Base-by-base conservation (phyloP, 2,329 filamentous ascomycete species). In the Pestalotiopsis sp. region DNA sequence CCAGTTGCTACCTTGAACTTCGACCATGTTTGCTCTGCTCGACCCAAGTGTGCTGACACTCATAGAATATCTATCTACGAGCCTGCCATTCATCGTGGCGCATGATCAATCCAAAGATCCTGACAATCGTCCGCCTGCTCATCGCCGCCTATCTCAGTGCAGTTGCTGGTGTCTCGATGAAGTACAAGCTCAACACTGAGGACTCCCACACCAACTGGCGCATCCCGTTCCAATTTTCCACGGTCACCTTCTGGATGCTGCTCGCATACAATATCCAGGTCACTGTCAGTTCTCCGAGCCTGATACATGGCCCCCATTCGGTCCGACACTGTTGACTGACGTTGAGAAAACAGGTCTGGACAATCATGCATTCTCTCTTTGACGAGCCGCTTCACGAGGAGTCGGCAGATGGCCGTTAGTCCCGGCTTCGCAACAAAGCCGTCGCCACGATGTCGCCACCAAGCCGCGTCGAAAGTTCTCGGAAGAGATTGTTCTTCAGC, bases 31-130 rank as follows among this genome's bases (percentile, higher is more conserved):
- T n/a, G 17, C 13, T 23, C n/a, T 27, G 45, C 25, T 60, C 25
- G 7, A 36, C 31, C 7, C 31, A 36, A 36, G 31, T 36, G 7
- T 13, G 36, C 14, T 59, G 39, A 59, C 55, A 4, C 17, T 4
- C 7, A 55, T 60, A 87, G 85, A 83, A 85, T 36, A 83, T 86
- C 14, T 87, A 85, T 68, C 79, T 86, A 14, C 83, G 85, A 73
- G 84, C 81, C 61, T 84, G 82, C 55, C 86, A 87, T 70, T 87
- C 86, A 1, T 82, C 85, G 23, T 87, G 85, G 84, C 72, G 77
- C 6, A 79, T 73, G 65, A 81, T 87, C 62, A 81, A 80, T 31
- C 85, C 87, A 69, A 82, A 81, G 60, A 67, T 79, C 38, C 79
- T 88, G 61, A 80, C 85, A 63, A 76, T 79, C 67, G 72, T 86